phyloP scores from a whole-genome alignment of 164 flowering plant species.

The Paratinospora sagittata region DNA sequence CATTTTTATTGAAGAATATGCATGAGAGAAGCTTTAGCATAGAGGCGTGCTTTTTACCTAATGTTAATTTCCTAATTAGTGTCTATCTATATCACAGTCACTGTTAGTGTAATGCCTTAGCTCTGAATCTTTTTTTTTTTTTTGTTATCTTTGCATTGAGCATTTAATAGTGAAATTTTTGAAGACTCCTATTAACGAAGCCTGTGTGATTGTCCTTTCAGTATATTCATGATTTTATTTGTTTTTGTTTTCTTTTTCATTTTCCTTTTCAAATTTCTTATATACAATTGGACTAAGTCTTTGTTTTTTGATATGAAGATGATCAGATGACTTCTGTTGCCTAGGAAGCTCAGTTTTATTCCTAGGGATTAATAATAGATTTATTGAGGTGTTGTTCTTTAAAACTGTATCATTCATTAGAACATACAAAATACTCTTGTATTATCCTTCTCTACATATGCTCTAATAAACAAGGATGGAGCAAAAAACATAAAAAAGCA shows the following conservation, averaged over 20 bases:
- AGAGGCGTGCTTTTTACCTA: neutral
- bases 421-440: too few relatives aligned
- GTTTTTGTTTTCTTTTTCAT: too few relatives aligned
- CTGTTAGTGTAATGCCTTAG: neutral
- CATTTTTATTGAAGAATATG: neutral
- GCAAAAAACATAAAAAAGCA: too few relatives aligned
- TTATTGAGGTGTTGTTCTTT: neutral
- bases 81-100: neutral
- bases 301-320: neutral
- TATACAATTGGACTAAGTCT: neutral
- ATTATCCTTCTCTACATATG: too few relatives aligned
- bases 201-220: too few relatives aligned
- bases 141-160: neutral
- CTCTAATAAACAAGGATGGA: too few relatives aligned
- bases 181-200: neutral
- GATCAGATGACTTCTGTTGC: neutral
- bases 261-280: too few relatives aligned
- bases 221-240: too few relatives aligned
- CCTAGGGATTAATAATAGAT: neutral
- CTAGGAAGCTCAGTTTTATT: neutral
- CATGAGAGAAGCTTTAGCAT: neutral
- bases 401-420: neutral
- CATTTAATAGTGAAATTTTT: neutral
- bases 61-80: neutral
- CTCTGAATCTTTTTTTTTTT: constrained; percentile 1